Percentiles rank a stretch among this genome's conserved stretches.
Evolutionary conservation across 805 yeast genomes (phyloP).

Genomic region (Wickerhamiella occidentalis): DNA sequence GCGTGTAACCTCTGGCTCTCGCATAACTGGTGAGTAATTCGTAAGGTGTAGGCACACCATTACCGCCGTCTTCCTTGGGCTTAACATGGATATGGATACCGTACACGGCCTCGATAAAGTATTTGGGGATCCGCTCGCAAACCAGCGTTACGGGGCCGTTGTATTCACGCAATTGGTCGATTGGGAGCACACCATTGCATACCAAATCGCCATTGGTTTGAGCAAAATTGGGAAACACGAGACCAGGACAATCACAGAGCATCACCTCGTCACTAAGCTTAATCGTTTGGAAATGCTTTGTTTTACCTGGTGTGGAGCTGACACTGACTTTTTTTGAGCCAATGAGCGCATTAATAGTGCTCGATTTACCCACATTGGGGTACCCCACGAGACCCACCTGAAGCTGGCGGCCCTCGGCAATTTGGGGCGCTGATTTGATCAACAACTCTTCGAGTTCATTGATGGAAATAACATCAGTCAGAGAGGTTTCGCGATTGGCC

Average conservation of each 20-base stretch:
- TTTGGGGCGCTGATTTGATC: conserved; percentile 54
- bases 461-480: conserved; percentile 61
- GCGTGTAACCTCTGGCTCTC: conserved; percentile 89
- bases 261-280: conserved; percentile 68
- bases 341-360: conserved; percentile 93
- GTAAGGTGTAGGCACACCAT: conserved; percentile 74
- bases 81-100: conserved; percentile 79
- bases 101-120: conserved; percentile 76
- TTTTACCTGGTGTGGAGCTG: conserved; percentile 96
- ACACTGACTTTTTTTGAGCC: conserved; percentile 98
- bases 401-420: conserved; percentile 45
- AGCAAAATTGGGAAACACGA: conserved; percentile 96
- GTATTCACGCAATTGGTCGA: conserved; percentile 88
- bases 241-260: conserved; percentile 97
- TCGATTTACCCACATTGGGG: conserved; percentile 93
- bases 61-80: conserved; percentile 75
- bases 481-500: conserved; percentile 36
- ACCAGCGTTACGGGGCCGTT: conserved; percentile 81
- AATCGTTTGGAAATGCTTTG: conserved; percentile 97
- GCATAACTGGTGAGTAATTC: conserved; percentile 88
- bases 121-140: conserved; percentile 79
- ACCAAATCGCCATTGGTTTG: conserved; percentile 93
- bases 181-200: conserved; percentile 96
- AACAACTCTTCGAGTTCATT: conserved; percentile 78
- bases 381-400: conserved; percentile 96